Conservation (phyloP, 2,329 filamentous ascomycete species). For the Neonectria neomacrospora region DNA sequence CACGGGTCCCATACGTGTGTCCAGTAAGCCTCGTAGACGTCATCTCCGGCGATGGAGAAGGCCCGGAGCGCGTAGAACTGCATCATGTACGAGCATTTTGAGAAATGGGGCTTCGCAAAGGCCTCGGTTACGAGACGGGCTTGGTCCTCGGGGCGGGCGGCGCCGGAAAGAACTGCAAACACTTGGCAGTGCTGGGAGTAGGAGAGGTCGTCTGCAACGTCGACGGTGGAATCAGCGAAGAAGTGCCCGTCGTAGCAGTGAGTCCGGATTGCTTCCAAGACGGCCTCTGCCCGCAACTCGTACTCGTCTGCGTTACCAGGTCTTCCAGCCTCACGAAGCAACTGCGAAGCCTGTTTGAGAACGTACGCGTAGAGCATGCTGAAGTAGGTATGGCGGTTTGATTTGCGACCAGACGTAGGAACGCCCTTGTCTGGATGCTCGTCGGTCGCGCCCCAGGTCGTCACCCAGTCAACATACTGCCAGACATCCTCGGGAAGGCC, state of each 20-base stretch:
- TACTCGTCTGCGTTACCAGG: slow-evolving; percentile 48
- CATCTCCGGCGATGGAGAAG: slow-evolving; percentile 22
- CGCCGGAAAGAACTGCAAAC: slow-evolving; percentile 50
- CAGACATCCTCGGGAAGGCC: slow-evolving; percentile 44
- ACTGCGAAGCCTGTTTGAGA: slow-evolving; percentile 47
- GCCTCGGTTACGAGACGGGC: slow-evolving; percentile 19
- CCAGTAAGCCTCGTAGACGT: slow-evolving; percentile 23
- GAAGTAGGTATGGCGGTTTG: slow-evolving; percentile 47
- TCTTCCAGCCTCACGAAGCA: slow-evolving; percentile 48
- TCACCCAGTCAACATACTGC: slow-evolving; percentile 53
- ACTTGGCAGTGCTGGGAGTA: slow-evolving; percentile 53
- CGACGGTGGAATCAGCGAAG: slow-evolving; percentile 50
- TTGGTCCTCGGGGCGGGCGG: slow-evolving; percentile 23
- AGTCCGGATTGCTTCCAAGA: slow-evolving; percentile 42
- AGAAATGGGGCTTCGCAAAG: slow-evolving; percentile 16
- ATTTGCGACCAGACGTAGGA: slow-evolving; percentile 49
- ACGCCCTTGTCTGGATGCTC: slow-evolving; percentile 46
- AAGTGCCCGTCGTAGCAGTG: slow-evolving; percentile 49
- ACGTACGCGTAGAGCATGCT: slow-evolving; percentile 52
- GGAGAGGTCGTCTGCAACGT: slow-evolving; percentile 40
- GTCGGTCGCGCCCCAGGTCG: slow-evolving; percentile 27
- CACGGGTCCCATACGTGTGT: slow-evolving; percentile 26
- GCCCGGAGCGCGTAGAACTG: slow-evolving; percentile 28
- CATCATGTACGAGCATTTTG: slow-evolving; percentile 30
- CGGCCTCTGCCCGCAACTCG: slow-evolving; percentile 35